A percentile compares a stretch with the other conserved stretches of the same genome.
Evolutionary conservation across 2,329 filamentous ascomycete species (phyloP).

Genomic region (Lecanicillium sp.): DNA sequence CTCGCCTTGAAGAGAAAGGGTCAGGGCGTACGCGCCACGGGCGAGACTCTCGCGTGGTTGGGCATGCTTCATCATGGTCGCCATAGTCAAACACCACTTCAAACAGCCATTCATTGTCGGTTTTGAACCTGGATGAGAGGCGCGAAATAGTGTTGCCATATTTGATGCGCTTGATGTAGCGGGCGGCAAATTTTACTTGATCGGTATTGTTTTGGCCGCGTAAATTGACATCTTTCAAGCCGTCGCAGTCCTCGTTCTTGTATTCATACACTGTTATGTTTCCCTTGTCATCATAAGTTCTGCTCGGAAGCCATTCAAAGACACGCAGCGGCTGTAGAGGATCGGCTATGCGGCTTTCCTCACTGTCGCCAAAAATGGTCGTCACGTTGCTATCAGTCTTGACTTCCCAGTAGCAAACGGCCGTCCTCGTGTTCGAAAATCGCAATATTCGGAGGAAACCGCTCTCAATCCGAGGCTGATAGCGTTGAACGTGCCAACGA

Average conservation of each 20-base stretch:
- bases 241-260: conserved; percentile 13
- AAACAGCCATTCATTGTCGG: conserved; percentile 18
- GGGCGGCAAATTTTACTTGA: conserved; percentile 1
- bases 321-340: conserved; percentile 6
- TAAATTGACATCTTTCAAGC: not conserved
- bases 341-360: conserved; percentile 7
- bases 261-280: conserved; percentile 14
- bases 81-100: conserved; percentile 26
- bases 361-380: conserved; percentile 10
- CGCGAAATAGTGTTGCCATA: conserved; percentile 13
- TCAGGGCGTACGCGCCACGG: conserved; percentile 17
- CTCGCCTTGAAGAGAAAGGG: conserved; percentile 18
- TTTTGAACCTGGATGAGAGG: not conserved
- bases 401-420: conserved; percentile 14
- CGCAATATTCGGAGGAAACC: conserved; percentile 12
- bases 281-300: conserved; percentile 14
- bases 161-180: conserved; percentile 14
- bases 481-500: conserved; percentile 9
- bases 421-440: conserved; percentile 7
- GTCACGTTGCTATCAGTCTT: conserved; percentile 6
- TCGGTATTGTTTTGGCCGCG: not conserved
- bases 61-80: conserved; percentile 17
- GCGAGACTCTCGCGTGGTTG: conserved; percentile 8
- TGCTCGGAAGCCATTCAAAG: conserved; percentile 17
- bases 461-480: conserved; percentile 13